Conservation (phyloP, 306 rosid genomes). For the Carpinus viminea region DNA sequence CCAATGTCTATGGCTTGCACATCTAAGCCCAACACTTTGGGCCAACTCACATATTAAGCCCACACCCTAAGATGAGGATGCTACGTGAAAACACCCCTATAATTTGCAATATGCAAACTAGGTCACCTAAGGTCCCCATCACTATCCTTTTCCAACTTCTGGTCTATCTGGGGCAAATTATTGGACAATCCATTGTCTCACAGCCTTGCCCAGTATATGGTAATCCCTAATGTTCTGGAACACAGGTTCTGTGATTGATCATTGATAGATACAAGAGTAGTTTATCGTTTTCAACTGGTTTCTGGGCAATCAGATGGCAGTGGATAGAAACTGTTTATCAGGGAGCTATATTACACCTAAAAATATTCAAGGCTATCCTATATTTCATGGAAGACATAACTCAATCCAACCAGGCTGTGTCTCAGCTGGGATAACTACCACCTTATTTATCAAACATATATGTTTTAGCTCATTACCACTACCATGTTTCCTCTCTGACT, state of each 20-base stretch:
- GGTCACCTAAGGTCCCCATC: neutral
- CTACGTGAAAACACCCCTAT: neutral
- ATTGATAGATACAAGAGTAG: neutral
- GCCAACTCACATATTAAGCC: too few relatives aligned
- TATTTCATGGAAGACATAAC: neutral
- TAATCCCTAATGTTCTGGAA: neutral
- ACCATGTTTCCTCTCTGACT: neutral
- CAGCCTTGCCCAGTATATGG: neutral
- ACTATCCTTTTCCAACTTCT: neutral
- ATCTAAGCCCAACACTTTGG: too few relatives aligned
- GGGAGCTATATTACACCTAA: neutral
- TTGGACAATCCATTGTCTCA: neutral
- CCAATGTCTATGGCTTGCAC: too few relatives aligned
- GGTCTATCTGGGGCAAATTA: neutral
- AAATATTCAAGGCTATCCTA: neutral
- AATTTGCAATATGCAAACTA: neutral
- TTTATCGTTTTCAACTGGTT: neutral
- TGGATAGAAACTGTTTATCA: neutral
- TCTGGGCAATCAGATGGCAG: neutral
- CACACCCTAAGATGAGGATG: too few relatives aligned
- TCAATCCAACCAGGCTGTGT: neutral
- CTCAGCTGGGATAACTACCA: neutral
- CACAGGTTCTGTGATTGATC: neutral
- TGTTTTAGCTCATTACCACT: too few relatives aligned
- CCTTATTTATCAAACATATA: neutral